A percentile compares a stretch with the other conserved stretches of the same genome.
These are phyloP conservation scores for Ophioceras dolichostomum DNA, from an alignment of 2,329 filamentous ascomycete species.

Conservation along the genomic window DNA sequence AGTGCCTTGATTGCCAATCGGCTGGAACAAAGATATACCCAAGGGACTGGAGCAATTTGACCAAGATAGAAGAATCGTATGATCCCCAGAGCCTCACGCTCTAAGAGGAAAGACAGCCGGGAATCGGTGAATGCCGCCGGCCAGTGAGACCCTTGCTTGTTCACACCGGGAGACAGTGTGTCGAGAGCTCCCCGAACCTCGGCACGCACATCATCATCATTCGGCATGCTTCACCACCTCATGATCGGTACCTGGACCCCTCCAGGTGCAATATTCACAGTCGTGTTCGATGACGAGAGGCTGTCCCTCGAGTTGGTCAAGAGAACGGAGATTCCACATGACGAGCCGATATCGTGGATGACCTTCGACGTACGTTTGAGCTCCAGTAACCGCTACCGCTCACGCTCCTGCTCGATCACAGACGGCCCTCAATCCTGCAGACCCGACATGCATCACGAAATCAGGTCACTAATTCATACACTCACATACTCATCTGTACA, in stretches of 20 bases:
- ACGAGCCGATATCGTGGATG: conserved; percentile 92
- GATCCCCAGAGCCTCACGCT: no score
- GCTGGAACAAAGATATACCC: no score
- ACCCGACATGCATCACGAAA: no score
- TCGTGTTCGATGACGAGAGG: conserved; percentile 75
- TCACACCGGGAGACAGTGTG: not conserved
- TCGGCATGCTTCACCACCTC: conserved; percentile 71
- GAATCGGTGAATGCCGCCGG: no score
- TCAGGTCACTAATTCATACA: no score
- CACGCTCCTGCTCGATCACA: no score
- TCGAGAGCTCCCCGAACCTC: not conserved
- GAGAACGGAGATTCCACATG: conserved; percentile 66
- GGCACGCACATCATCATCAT: conserved; percentile 31
- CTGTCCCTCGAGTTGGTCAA: conserved; percentile 65
- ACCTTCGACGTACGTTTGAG: conserved; percentile 62
- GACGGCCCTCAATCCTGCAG: no score
- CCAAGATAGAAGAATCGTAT: no score
- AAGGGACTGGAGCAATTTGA: no score
- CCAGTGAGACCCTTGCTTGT: no score
- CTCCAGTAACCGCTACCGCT: not conserved
- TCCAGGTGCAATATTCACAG: conserved; percentile 80
- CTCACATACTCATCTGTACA: conserved; percentile 9
- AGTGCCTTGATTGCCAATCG: no score
- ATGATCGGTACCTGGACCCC: conserved; percentile 91
- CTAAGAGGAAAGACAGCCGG: no score